Conservation (phyloP, 2,329 filamentous ascomycete genomes). For the Mycogone perniciosa region DNA sequence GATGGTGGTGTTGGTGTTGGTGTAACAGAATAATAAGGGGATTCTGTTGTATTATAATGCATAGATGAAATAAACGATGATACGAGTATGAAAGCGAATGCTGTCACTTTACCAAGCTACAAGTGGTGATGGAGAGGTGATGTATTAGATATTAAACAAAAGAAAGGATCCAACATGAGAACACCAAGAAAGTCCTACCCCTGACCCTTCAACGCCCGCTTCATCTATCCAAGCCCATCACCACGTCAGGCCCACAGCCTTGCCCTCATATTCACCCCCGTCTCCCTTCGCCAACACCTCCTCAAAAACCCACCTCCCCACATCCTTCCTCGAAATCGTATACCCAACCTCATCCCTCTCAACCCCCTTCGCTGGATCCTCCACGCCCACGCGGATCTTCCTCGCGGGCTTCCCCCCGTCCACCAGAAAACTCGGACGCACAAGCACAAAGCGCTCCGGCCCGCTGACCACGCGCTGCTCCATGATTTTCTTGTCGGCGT, state of each 20-base stretch:
- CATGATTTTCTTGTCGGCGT: slow-evolving; percentile 43
- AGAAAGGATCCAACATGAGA: no score
- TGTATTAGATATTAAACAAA: no score
- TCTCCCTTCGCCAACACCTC: slow-evolving; percentile 23
- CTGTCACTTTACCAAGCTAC: no score
- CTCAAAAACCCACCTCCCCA: slow-evolving; percentile 36
- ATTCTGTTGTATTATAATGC: no score
- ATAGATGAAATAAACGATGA: no score
- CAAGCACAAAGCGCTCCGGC: slow-evolving; percentile 31
- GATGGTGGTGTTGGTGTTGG: neutral
- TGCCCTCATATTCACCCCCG: slow-evolving; percentile 20
- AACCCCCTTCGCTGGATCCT: slow-evolving; percentile 26
- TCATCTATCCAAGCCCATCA: slow-evolving; percentile 6
- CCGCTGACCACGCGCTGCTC: slow-evolving; percentile 28
- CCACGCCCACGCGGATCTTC: slow-evolving; percentile 25
- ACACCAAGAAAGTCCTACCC: neutral
- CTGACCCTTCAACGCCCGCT: slow-evolving; percentile 16
- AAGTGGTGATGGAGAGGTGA: no score
- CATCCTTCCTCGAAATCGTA: slow-evolving; percentile 34
- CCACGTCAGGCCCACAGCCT: slow-evolving; percentile 26
- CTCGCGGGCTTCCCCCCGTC: slow-evolving; percentile 19
- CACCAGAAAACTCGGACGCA: slow-evolving; percentile 33
- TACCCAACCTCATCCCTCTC: slow-evolving; percentile 36
- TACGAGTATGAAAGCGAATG: no score
- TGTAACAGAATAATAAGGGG: neutral